Evolutionary conservation across 257 asterid species (phyloP).

Genomic region (Rauvolfia tetraphylla): DNA sequence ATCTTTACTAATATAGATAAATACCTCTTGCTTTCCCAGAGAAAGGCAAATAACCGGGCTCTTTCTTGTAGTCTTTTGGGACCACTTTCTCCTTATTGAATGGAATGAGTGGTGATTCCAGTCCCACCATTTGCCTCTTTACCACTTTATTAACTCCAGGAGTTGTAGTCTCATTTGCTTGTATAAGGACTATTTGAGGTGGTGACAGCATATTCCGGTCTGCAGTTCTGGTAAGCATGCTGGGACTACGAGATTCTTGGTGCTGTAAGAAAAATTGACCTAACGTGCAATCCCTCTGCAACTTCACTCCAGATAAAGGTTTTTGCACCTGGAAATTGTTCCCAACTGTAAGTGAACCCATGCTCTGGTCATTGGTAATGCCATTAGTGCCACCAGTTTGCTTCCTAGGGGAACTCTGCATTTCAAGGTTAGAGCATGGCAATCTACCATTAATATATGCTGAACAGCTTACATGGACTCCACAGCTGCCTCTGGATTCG

Average conservation of each 20-base stretch:
- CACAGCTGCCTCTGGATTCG: slow-evolving; percentile 23
- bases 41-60: slow-evolving; percentile 24
- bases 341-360: slow-evolving; percentile 19
- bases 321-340: slow-evolving; percentile 33
- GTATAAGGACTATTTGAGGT: slow-evolving; percentile 22
- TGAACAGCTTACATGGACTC: slow-evolving; percentile 29
- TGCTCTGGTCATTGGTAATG: slow-evolving; percentile 19
- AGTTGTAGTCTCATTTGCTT: slow-evolving; percentile 29
- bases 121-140: slow-evolving; percentile 28
- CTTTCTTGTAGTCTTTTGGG: slow-evolving; percentile 30
- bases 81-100: slow-evolving; percentile 25
- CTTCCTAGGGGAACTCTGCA: slow-evolving; percentile 24
- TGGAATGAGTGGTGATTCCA: slow-evolving; percentile 33
- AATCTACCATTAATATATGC: slow-evolving; percentile 22
- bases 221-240: slow-evolving; percentile 23
- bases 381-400: slow-evolving; percentile 20
- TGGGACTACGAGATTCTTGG: slow-evolving; percentile 32
- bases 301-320: slow-evolving; percentile 20
- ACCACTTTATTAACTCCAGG: slow-evolving; percentile 23
- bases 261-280: slow-evolving; percentile 21
- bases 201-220: slow-evolving; percentile 22
- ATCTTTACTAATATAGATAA: slow-evolving; percentile 1
- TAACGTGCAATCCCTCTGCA: slow-evolving; percentile 27
- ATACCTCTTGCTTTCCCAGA: slow-evolving; percentile 52
- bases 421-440: slow-evolving; percentile 24